Base-by-base conservation (phyloP, 2,329 filamentous ascomycete genomes). In the Colletotrichum lini region DNA sequence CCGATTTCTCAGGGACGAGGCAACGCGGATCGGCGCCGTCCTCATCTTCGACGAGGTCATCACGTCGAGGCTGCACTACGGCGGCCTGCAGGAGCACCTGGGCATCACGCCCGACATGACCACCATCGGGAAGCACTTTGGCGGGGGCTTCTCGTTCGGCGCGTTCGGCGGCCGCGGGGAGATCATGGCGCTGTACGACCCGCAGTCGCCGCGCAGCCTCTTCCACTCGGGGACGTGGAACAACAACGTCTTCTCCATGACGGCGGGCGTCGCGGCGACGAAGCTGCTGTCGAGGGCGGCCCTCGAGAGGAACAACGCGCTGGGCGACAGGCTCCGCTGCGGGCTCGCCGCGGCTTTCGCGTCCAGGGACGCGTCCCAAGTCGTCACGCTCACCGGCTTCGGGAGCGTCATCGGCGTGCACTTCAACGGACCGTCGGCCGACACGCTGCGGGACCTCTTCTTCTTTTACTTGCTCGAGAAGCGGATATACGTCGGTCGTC, bases 21-120 rank as follows among this genome's bases (percentile, higher is more conserved):
- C 72, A 1, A 73, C 62, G 3, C 66, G 72, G 7, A 23, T 70
- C 45, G 87, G 86, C 2, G 88, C 88, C 0, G 69, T 94, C 0
- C 86, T 94, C 73, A 89, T 94, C 45, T 81, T 93, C 16, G 92
- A 94, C 77, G 92, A 94, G 79, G 91, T 94, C 7, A 91, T 93
- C 87, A 93, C 91, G 0, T 91, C 88, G 4, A 84, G 91, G 2
- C 79, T 93, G 38, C 79, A 83, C 21, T 81, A 82, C 2, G 80
- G 84, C 8, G 90, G 91, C 0, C 77, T 90, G 3, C 83, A 85
- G 7, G 76, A 78, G 2, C 71, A 80, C 26, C 70, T 82, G 35
- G 82, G 79, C 2, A 77, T 91, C 9, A 81, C 80, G 2, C 90
- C 91, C 0, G 91, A 93, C 75, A 77, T 93, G 63, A 89, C 87